Evolutionary conservation across 495 filamentous ascomycete genomes (phyloP), one percentile per base, ranked within the genome.

Genomic region (Saxophila tyrrhenica): DNA sequence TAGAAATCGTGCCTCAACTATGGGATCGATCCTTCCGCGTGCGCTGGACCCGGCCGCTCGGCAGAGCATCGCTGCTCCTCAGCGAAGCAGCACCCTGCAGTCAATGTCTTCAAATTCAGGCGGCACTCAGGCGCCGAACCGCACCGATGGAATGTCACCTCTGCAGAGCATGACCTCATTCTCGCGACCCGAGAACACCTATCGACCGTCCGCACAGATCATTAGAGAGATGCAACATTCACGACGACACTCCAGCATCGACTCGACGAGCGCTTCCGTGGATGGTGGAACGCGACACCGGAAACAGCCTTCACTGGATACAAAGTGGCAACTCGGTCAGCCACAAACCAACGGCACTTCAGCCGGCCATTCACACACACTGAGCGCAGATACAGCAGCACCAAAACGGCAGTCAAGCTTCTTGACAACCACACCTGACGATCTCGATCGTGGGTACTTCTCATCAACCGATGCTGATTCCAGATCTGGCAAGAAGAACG

Each of bases 381-480:
- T 64, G 8, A 68, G 67, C 46, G 54, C 67, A 7, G 67, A 65
- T 46, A 54, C 67, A 7, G 67, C 16, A 1, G 29, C 17, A 16
- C 50, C 50, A 13, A 42, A 52, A 25, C 24, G 52, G 52, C 39
- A 53, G 17, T 39, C 25, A 8, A 46, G 17, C 5, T 43, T 20
- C 11, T 29, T 53, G 2, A 39, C 42, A 25, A 21, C 59, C 2
- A 53, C 48, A 20, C 52, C 64, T 19, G 54, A 49, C 8, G 89
- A 92, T 29, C 69, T 91, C 20, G 92, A 98, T 61, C 81, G 88
- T 21, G 92, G 89, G 19, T 97, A 97, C 67, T 94, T 95, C 64
- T 97, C 92, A 1, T 87, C 89, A 5, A 83, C 85, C 10, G 92
- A 98, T 62, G 72, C 80, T 8, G 88, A 95, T 54, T 71, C 75